phyloP scores from a whole-genome alignment of 306 rosid species.

The Parietaria judaica region DNA sequence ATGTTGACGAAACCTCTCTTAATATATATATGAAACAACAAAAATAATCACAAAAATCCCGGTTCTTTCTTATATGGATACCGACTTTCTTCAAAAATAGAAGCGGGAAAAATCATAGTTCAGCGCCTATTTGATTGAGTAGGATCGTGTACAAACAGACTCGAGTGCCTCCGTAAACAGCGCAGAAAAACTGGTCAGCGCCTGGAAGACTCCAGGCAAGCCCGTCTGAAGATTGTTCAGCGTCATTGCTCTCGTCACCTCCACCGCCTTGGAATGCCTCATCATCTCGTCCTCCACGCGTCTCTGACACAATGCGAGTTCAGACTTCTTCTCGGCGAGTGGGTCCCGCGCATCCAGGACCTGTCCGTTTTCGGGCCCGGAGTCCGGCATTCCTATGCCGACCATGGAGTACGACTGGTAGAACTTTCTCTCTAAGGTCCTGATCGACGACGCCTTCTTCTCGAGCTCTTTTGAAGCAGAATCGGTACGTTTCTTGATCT shows the following conservation, averaged over 20 bases:
- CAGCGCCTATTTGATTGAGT: constrained; percentile 56
- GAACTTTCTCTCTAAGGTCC: constrained; percentile 77
- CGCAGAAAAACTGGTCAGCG: constrained; percentile 82
- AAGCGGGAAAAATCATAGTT: constrained; percentile 17
- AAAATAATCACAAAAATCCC: constrained; percentile 20
- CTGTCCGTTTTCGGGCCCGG: constrained; percentile 53
- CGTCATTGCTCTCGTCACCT: constrained; percentile 92
- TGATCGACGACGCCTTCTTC: constrained; percentile 70
- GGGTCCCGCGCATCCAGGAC: constrained; percentile 86
- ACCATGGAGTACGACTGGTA: constrained; percentile 91
- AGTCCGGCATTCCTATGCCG: constrained; percentile 85
- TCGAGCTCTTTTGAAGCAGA: constrained; percentile 82
- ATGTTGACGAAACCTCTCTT: constrained; percentile 23
- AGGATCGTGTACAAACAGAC: constrained; percentile 68
- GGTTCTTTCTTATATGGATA: constrained; percentile 37
- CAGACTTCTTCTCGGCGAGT: constrained; percentile 77
- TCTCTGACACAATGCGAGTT: constrained; percentile 71
- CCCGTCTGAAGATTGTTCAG: constrained; percentile 92
- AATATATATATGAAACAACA: constrained; percentile 18
- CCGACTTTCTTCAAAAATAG: constrained; percentile 26
- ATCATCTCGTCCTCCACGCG: constrained; percentile 90
- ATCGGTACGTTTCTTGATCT: constrained; percentile 70
- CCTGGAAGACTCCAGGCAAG: constrained; percentile 93
- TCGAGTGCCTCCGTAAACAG: constrained; percentile 73
- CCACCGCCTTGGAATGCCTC: constrained; percentile 78